Conservation (phyloP, 768 basidiomycete genomes). For the Leccinum disarticulatum region DNA sequence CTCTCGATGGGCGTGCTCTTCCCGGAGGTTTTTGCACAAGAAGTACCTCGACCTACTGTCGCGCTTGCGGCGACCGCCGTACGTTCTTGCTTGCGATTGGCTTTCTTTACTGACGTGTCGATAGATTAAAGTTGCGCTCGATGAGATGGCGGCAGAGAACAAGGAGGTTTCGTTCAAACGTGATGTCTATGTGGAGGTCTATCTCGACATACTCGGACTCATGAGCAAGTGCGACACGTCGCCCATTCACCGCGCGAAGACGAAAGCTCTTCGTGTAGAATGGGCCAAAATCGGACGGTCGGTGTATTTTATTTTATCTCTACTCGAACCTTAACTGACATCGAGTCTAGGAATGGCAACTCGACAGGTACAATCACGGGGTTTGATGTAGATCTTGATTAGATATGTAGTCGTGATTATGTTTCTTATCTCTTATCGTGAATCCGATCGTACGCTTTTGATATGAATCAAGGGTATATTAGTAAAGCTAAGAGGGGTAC, state of each 20-base stretch:
- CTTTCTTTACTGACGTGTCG: neutral
- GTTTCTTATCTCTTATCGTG: too few relatives aligned
- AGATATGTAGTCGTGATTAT: neutral
- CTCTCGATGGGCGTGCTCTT: too few relatives aligned
- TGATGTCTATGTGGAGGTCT: neutral
- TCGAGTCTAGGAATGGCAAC: too few relatives aligned
- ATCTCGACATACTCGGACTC: neutral
- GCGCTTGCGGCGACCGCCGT: constrained; percentile 1
- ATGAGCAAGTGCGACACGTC: neutral
- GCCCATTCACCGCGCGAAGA: neutral
- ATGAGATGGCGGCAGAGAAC: neutral
- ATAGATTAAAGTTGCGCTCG: constrained; percentile 4
- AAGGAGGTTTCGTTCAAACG: constrained; percentile 12
- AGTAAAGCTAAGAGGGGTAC: too few relatives aligned
- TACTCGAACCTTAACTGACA: too few relatives aligned
- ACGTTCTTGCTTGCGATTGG: too few relatives aligned
- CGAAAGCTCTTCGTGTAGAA: neutral
- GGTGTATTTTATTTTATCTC: too few relatives aligned
- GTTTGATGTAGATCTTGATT: neutral
- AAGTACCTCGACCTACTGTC: constrained; percentile 2
- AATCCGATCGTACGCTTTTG: too few relatives aligned
- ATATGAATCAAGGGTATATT: too few relatives aligned
- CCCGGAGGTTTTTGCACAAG: neutral
- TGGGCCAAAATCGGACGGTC: neutral
- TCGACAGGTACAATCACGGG: neutral